Evolutionary conservation across 805 yeast genomes (phyloP), one percentile per base, ranked within the genome.

Genomic region (Starmerella sirachaensis): DNA sequence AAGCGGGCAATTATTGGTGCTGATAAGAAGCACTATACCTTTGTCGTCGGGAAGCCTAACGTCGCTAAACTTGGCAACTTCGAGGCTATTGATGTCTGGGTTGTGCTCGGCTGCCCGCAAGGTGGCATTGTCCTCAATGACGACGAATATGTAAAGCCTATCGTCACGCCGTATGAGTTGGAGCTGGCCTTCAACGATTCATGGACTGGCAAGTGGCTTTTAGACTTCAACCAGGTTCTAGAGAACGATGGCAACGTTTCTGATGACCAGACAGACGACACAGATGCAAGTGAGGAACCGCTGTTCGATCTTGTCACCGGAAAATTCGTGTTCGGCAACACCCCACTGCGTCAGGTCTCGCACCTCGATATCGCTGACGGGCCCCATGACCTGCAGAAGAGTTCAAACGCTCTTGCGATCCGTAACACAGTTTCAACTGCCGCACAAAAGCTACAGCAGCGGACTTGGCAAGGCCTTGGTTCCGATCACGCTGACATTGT

Each of bases 31-130:
- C 88, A 82, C 48, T 91, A 91, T 54, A 70, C 84, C 55, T 85
- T 91, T 62, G 97, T 86, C 3, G 97, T 91, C 4, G 98, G 98
- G 9, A 91, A 91, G 57, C 97, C 97, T 8, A 91, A 91, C 53
- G 96, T 91, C 14, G 94, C 98, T 18, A 91, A 91, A 53, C 64
- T 91, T 35, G 98, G 97, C 8, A 91, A 91, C 57, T 91, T 91
- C 55, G 98, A 88, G 45, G 76, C 74, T n/a, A 72, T 91, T 11
- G 97, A 91, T 49, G 69, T 82, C 17, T 91, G 98, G 97, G 86
- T 93, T 53, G 72, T 91, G 10, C 59, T 91, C 11, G 98, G 98
- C 0, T 91, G 98, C 57, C 85, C 93, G 9, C 84, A 85, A 50
- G 86, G 93, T 37, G 98, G 98, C 5, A 78, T 88, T 18, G 75